phyloP scores from a whole-genome alignment of 140 eudicot species.

The Oenanthe javanica region DNA sequence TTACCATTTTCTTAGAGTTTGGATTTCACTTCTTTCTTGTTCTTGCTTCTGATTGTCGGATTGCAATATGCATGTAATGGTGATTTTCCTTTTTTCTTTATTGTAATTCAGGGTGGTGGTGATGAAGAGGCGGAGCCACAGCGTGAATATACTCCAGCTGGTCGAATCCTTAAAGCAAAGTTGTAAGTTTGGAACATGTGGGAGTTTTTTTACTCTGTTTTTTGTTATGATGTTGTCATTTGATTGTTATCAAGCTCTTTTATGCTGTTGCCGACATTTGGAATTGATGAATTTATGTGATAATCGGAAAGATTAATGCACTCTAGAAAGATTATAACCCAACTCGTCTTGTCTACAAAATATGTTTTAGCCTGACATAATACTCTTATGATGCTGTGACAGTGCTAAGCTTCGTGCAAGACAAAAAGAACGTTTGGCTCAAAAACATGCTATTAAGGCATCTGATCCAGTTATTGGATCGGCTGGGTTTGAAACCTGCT shows the following conservation, averaged over 20 bases:
- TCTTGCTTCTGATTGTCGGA: background rate
- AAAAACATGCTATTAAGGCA: constrained; percentile 31
- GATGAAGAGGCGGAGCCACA: constrained; percentile 57
- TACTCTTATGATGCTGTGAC: constrained; percentile 19
- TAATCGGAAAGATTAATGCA: background rate
- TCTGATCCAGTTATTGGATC: constrained; percentile 23
- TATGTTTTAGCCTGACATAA: background rate
- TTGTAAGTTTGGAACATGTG: constrained; percentile 48
- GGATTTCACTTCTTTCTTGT: background rate
- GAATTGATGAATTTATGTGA: background rate
- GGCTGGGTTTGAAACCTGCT: constrained; percentile 18
- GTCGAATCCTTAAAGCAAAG: constrained; percentile 66
- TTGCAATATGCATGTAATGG: background rate
- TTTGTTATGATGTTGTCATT: background rate
- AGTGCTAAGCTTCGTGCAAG: constrained; percentile 83
- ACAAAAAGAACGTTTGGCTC: constrained; percentile 70
- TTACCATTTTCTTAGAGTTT: background rate
- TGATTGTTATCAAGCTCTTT: background rate
- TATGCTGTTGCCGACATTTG: background rate
- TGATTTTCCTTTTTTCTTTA: background rate
- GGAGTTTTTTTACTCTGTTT: background rate
- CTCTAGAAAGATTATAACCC: background rate
- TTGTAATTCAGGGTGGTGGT: constrained; percentile 44
- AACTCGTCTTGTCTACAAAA: background rate
- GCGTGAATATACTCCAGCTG: constrained; percentile 76